Evolutionary conservation across 768 basidiomycete genomes (phyloP).

Genomic region (Auriscalpium orientale): DNA sequence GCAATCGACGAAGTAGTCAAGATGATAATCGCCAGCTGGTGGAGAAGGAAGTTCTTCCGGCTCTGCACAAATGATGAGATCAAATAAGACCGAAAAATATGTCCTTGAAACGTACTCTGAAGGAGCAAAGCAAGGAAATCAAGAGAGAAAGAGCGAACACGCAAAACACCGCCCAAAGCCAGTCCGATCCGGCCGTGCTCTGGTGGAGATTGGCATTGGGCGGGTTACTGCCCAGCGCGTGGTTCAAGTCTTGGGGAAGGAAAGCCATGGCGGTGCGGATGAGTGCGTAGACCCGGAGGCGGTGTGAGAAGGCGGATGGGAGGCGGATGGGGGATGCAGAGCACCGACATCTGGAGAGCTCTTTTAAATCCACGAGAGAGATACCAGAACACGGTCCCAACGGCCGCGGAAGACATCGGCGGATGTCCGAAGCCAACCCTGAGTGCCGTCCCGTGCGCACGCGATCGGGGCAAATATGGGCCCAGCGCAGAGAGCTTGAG

Average conservation of each 20-base stretch:
- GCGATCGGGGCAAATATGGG: no score
- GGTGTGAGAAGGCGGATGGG: no score
- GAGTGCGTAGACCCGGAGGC: no score
- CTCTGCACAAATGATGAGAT: constrained; percentile 18
- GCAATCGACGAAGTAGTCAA: constrained; percentile 37
- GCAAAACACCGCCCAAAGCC: constrained; percentile 49
- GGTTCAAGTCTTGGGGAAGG: not conserved
- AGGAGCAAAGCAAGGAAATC: constrained; percentile 29
- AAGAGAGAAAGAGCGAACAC: constrained; percentile 39
- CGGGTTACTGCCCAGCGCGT: constrained; percentile 13
- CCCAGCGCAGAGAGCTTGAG: no score
- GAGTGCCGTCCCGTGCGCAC: no score
- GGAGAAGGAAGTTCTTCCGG: constrained; percentile 39
- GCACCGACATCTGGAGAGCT: no score
- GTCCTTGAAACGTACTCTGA: constrained; percentile 20
- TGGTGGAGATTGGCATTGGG: constrained; percentile 32
- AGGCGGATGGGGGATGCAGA: no score
- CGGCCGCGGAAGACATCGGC: no score
- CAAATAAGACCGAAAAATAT: not conserved
- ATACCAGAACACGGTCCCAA: no score
- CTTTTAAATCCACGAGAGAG: no score
- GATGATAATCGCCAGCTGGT: constrained; percentile 41
- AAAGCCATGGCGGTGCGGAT: not conserved
- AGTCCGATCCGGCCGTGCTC: constrained; percentile 39
- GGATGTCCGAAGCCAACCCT: no score